Percentiles rank a stretch among this genome's conserved stretches.
These are phyloP conservation scores for Acmispon strigosus DNA, from an alignment of 306 rosid species.

Conservation along the genomic window DNA sequence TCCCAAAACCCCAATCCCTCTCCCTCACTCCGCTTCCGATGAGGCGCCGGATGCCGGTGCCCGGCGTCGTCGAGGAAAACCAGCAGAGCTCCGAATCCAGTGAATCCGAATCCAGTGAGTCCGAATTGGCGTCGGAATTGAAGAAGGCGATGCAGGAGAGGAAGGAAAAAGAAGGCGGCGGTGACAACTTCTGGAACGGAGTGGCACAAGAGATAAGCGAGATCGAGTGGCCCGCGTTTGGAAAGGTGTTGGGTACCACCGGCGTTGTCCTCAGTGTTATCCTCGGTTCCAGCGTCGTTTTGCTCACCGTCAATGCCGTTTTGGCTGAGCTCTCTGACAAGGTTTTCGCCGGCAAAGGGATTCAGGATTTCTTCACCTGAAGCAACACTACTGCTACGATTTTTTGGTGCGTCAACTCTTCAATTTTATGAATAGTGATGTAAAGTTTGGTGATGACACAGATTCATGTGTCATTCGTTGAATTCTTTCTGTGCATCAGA, in stretches of 20 bases:
- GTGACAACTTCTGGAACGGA: constrained; percentile 44
- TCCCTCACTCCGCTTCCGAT: not conserved
- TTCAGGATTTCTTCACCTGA: constrained; percentile 70
- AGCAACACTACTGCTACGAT: not conserved
- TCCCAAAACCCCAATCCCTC: constrained; percentile 8
- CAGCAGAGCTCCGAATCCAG: constrained; percentile 37
- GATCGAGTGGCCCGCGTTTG: constrained; percentile 88
- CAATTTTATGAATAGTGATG: not conserved
- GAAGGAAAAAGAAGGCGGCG: constrained; percentile 38
- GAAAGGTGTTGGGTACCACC: constrained; percentile 80
- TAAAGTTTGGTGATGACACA: not conserved
- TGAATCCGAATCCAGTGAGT: not conserved
- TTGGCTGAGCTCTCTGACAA: constrained; percentile 73
- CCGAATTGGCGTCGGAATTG: constrained; percentile 58
- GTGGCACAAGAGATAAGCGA: constrained; percentile 67
- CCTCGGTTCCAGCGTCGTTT: constrained; percentile 79
- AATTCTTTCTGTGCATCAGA: not conserved
- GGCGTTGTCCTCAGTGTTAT: constrained; percentile 79
- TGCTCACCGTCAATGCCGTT: constrained; percentile 74
- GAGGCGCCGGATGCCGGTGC: not conserved
- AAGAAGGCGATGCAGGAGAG: constrained; percentile 72
- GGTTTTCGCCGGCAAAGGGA: constrained; percentile 66
- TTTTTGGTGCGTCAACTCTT: not conserved
- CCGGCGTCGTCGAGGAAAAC: constrained; percentile 51
- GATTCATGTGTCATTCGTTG: not conserved